A percentile compares a stretch with the other conserved stretches of the same genome.
phyloP scores from a whole-genome alignment of 805 yeast species.

The Sugiyamaella valdiviana region DNA sequence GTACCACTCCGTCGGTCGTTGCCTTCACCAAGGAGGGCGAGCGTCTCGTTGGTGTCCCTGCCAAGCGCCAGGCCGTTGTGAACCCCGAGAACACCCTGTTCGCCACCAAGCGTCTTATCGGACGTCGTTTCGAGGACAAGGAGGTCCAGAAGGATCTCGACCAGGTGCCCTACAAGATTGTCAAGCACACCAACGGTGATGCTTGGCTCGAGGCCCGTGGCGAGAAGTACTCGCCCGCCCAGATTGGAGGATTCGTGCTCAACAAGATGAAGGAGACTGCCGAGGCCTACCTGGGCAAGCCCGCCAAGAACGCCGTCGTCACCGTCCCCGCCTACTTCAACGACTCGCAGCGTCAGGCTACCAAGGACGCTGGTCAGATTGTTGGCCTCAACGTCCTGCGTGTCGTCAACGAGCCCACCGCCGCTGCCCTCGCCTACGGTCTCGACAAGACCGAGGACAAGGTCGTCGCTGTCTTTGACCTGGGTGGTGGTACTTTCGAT shows the following conservation, averaged over 20 bases:
- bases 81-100: conserved; percentile 91
- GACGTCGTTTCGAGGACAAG: conserved; percentile 80
- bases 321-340: conserved; percentile 97
- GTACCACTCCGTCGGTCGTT: conserved; percentile 89
- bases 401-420: conserved; percentile 96
- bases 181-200: conserved; percentile 87
- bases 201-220: conserved; percentile 95
- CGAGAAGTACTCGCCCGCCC: conserved; percentile 86
- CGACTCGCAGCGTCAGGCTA: conserved; percentile 97
- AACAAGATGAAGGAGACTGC: conserved; percentile 96
- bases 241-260: conserved; percentile 87
- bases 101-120: conserved; percentile 92
- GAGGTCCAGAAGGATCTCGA: conserved; percentile 88
- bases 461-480: conserved; percentile 92
- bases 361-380: conserved; percentile 95
- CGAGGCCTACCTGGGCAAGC: conserved; percentile 78
- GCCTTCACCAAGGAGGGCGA: conserved; percentile 91
- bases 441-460: conserved; percentile 67
- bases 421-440: conserved; percentile 99
- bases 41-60: conserved; percentile 88
- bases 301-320: conserved; percentile 85
- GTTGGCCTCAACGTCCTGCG: conserved; percentile 93
- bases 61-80: conserved; percentile 93
- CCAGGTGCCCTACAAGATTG: conserved; percentile 85
- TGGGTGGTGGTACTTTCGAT: conserved; percentile 99